Evolutionary conservation across 306 rosid species (phyloP), one percentile per base, ranked within the genome.

Genomic region (Pyrus pyrifolia): DNA sequence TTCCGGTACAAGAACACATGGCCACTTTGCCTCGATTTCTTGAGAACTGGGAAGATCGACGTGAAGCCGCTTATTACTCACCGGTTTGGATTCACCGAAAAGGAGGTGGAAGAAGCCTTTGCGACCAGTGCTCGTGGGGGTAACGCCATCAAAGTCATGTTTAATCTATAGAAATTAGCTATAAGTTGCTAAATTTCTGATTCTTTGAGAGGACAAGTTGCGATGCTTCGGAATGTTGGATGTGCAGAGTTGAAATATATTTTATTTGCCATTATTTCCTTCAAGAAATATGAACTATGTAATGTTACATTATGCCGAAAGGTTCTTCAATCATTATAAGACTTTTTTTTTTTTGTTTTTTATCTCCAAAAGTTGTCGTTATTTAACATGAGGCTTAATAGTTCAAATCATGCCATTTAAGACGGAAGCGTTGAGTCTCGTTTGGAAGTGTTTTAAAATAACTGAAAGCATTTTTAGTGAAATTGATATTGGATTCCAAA

Each of bases 81-180:
- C 81, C 87, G 96, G 77, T 92, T 89, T 72, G 92, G 98, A 2
- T 95, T 95, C 80, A 86, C 96, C 15, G 96, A 89, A 23, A 84
- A 73, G 81, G 98, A 95, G 76, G 89, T 92, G 66, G 97, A 89
- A 87, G 93, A 90, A 46, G 97, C 96, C 21, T 95, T 94, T 63
- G 97, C 88, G 80, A 92, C 96, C 19, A 94, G 97, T 79, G 98
- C 98, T 72, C 81, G 92, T 66, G 98, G 98, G 17, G 96, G 97
- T 68, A 82, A 76, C 67, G 97, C 98, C 57, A 94, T 92, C 33
- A 94, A 95, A 87, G 98, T 92, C 79, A 95, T 95, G 97, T 95
- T 95, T 85, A 95, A 92, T 83, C 87, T 95, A 38, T 90, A 82
- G 80, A 81, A 58, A 3, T 15, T 51, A 1, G 55, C 55, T 5